Evolutionary conservation across 1,139 yeast genomes (phyloP).

Genomic region (Blastobotrys persicus): DNA sequence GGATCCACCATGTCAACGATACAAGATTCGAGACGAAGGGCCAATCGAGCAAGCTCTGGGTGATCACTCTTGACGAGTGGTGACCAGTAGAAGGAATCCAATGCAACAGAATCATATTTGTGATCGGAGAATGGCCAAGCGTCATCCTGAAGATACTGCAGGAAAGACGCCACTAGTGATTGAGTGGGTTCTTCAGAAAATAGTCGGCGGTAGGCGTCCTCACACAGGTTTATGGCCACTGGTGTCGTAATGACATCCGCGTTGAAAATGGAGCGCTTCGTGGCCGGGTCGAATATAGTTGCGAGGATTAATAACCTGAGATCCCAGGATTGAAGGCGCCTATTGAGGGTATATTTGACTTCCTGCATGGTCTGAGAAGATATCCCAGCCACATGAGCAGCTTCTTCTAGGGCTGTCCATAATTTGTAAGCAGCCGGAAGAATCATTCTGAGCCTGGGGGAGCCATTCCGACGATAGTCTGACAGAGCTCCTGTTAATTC

Average conservation of each 20-base stretch:
- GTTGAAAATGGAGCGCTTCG: constrained; percentile 12
- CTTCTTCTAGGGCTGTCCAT: constrained; percentile 11
- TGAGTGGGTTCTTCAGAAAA: constrained; percentile 6
- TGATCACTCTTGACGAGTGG: constrained; percentile 12
- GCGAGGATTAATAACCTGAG: constrained; percentile 14
- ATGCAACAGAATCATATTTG: constrained; percentile 9
- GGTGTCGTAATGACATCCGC: constrained; percentile 2
- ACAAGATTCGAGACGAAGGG: constrained; percentile 15
- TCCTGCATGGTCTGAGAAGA: background rate
- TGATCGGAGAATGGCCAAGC: constrained; percentile 14
- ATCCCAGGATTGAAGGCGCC: constrained; percentile 16
- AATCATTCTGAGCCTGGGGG: constrained; percentile 15
- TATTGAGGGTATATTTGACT: constrained; percentile 9
- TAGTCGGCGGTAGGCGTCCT: constrained; percentile 8
- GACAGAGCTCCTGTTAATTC: background rate
- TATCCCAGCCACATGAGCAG: constrained; percentile 3
- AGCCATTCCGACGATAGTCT: background rate
- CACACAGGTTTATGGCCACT: constrained; percentile 2
- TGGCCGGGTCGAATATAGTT: constrained; percentile 13
- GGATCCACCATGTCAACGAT: constrained; percentile 14
- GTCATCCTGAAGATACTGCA: constrained; percentile 10
- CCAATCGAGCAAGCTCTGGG: constrained; percentile 13
- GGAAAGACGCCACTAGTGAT: constrained; percentile 9
- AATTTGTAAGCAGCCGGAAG: constrained; percentile 13
- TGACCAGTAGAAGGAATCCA: constrained; percentile 16